phyloP scores from a whole-genome alignment of 768 basidiomycete species.

The Coprinopsis marcescibilis region DNA sequence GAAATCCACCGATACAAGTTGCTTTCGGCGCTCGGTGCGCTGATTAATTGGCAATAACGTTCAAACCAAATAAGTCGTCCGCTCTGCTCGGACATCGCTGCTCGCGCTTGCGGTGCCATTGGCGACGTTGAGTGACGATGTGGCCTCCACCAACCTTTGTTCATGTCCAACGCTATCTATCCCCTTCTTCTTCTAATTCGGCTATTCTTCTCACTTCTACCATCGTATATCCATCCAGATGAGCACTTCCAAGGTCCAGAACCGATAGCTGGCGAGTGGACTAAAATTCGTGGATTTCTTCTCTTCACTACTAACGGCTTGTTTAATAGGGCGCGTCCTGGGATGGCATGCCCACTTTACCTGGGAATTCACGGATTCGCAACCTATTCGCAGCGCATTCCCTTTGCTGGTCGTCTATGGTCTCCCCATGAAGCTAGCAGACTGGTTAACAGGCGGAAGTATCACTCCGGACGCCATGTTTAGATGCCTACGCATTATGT shows the following conservation, averaged over 20 bases:
- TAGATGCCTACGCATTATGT: background rate
- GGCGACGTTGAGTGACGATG: too few relatives aligned
- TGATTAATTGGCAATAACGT: too few relatives aligned
- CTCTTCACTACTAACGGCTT: background rate
- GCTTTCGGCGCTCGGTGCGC: too few relatives aligned
- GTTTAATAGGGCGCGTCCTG: background rate
- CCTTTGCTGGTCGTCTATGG: background rate
- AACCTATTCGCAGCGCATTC: background rate
- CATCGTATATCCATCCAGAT: slow-evolving; percentile 4
- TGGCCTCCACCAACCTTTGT: too few relatives aligned
- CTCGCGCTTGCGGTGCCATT: too few relatives aligned
- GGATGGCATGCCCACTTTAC: slow-evolving; percentile 1
- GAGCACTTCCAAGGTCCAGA: slow-evolving; percentile 5
- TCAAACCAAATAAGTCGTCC: too few relatives aligned
- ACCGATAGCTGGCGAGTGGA: background rate
- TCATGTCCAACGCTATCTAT: background rate
- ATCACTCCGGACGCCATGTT: background rate
- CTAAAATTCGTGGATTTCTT: background rate
- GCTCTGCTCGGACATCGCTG: too few relatives aligned
- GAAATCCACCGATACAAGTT: too few relatives aligned
- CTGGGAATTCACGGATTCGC: background rate
- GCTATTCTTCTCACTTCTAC: background rate
- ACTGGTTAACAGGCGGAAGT: background rate
- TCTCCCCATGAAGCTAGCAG: slow-evolving; percentile 1
- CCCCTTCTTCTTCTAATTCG: background rate